Conservation (phyloP, 441 rosid genomes). For the Capsella rubella region DNA sequence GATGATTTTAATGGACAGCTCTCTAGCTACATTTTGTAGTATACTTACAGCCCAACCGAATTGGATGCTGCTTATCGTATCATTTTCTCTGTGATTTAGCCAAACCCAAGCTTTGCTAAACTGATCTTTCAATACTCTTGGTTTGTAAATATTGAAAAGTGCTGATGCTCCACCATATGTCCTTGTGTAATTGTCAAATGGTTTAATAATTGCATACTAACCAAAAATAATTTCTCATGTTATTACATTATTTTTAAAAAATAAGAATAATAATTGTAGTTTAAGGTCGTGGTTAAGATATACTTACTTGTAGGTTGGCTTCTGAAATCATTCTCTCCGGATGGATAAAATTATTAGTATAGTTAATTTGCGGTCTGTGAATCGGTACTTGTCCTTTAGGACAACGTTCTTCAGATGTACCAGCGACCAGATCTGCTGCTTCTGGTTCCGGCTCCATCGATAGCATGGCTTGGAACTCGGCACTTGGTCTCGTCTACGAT, state of each 20-base stretch:
- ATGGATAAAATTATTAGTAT: not conserved
- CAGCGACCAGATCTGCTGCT: not conserved
- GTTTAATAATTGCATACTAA: constrained; percentile 24
- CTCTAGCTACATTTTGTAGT: not conserved
- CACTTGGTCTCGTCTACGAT: constrained; percentile 26
- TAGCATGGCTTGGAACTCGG: constrained; percentile 14
- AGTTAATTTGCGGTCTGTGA: constrained; percentile 3
- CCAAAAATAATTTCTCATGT: not conserved
- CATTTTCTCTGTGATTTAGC: constrained; percentile 19
- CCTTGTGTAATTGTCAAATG: constrained; percentile 1
- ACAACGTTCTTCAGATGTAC: constrained; percentile 17
- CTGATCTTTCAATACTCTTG: constrained; percentile 3
- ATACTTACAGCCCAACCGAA: constrained; percentile 36
- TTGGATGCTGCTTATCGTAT: constrained; percentile 19
- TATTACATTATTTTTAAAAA: not conserved
- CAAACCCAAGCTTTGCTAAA: constrained; percentile 34
- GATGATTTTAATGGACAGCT: not conserved
- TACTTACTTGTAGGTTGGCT: constrained; percentile 27
- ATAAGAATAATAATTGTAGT: not conserved
- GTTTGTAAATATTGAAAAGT: constrained; percentile 11
- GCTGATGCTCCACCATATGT: constrained; percentile 18
- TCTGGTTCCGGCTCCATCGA: constrained; percentile 8
- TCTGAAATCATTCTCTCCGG: constrained; percentile 1
- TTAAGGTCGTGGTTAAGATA: not conserved
- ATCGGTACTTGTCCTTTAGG: constrained; percentile 36